Evolutionary conservation across 2,329 filamentous ascomycete genomes (phyloP), one percentile per base, ranked within the genome.

Genomic region (Cryoendolithus antarcticus): DNA sequence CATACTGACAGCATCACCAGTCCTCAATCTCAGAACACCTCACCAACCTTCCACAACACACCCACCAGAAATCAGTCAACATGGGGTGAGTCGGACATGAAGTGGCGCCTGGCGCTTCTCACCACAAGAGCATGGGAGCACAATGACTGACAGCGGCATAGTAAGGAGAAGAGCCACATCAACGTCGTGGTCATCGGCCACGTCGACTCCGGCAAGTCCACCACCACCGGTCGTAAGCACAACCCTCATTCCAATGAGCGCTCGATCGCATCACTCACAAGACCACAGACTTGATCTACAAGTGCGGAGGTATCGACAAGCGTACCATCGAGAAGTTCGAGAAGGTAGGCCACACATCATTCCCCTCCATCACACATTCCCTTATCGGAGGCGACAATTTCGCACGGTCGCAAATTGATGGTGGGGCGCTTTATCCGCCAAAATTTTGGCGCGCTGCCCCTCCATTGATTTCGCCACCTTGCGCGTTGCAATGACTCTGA

Each of bases 271-370:
- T 43, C 54, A 56, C 54, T 60, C 57, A 68, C 67, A 82, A 70
- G 78, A 80, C 70, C 80, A 89, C 62, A 70, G 66, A 71, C 77
- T 81, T 98, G 80, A 96, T 98, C 84, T 96, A 96, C 86, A 89
- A 98, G 83, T 96, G 91, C 78, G 91, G 91, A 82, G 91, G 91
- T 86, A 98, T 96, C 66, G 91, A 98, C 85, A 86, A 89, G 80
- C 89, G 91, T 86, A 96, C 89, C 71, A 98, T 98, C 69, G 91
- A 98, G 83, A 98, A 98, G 84, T 98, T 98, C 81, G 91, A 98
- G 88, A 98, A 98, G 86, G 86, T 93, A 71, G 50, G 57, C 35
- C 27, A 34, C 13, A 34, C 30, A 30, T 13, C 9, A 6, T 32
- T 31, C 29, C 38, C 38, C 29, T 37, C 43, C 43, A 42, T 43